Evolutionary conservation across 2,329 filamentous ascomycete genomes (phyloP).

Genomic region (Hymenoscyphus scutula): DNA sequence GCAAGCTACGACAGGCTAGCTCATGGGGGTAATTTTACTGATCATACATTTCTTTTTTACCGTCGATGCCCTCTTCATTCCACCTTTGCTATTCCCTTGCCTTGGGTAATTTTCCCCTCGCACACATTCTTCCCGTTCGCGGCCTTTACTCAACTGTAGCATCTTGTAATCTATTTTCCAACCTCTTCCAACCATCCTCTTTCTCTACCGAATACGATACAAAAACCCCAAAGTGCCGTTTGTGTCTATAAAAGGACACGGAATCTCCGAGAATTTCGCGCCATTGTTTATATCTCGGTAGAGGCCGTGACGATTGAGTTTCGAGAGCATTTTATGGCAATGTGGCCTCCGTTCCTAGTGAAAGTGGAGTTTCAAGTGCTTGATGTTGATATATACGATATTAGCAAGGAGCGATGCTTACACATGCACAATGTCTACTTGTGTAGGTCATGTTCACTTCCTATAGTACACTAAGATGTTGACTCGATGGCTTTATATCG

Average conservation of each 20-base stretch:
- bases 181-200: not conserved
- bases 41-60: not conserved
- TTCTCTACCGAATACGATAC: not conserved
- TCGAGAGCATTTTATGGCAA: not conserved
- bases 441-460: conserved; percentile 1
- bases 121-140: not conserved
- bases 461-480: not conserved
- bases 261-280: not conserved
- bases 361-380: not conserved
- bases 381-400: not conserved
- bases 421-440: not conserved
- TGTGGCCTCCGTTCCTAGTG: not conserved
- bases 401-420: not conserved
- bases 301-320: not conserved
- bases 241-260: not conserved
- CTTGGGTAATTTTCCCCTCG: not conserved
- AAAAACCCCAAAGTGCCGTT: not conserved
- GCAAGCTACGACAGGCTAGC: not conserved
- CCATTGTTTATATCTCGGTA: not conserved
- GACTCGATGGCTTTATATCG: too few relatives aligned
- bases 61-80: not conserved
- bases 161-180: not conserved
- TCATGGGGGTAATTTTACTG: not conserved
- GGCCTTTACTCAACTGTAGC: not conserved
- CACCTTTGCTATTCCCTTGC: not conserved